These are phyloP conservation scores for Botrytis deweyae DNA, from an alignment of 2,329 filamentous ascomycete genomes.

Conservation along the genomic window DNA sequence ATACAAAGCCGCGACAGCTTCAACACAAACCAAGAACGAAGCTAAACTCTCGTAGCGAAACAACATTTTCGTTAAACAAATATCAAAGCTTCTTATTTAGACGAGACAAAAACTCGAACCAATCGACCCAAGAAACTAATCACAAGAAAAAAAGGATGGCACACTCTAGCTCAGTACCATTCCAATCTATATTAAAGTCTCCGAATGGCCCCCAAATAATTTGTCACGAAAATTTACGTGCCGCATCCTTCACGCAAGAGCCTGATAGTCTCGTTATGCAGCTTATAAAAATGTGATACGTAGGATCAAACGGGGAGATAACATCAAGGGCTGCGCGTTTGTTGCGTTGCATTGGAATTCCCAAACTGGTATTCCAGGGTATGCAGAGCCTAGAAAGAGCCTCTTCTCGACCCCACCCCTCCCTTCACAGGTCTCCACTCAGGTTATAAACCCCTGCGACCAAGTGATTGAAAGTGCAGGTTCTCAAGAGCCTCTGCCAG, in stretches of 20 bases:
- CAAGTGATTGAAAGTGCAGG: not conserved
- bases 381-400: not conserved
- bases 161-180: not conserved
- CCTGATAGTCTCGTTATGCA: not conserved
- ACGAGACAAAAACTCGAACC: not conserved
- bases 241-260: not conserved
- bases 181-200: not conserved
- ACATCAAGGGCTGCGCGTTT: not conserved
- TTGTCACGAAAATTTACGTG: not conserved
- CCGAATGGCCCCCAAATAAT: not conserved
- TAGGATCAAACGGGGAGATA: slow-evolving; percentile 1
- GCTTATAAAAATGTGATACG: not conserved
- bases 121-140: not conserved
- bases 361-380: not conserved
- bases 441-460: not conserved
- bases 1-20: not conserved
- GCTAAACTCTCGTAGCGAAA: not conserved
- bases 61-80: not conserved
- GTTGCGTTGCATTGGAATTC: not conserved
- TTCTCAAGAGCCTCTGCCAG: not conserved
- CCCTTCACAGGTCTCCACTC: not conserved
- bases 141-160: not conserved
- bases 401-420: not conserved
- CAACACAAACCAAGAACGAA: not conserved
- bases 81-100: not conserved